Evolutionary conservation across 2,329 filamentous ascomycete genomes (phyloP), one percentile per base, ranked within the genome.

Genomic region (Sporothrix inflata): DNA sequence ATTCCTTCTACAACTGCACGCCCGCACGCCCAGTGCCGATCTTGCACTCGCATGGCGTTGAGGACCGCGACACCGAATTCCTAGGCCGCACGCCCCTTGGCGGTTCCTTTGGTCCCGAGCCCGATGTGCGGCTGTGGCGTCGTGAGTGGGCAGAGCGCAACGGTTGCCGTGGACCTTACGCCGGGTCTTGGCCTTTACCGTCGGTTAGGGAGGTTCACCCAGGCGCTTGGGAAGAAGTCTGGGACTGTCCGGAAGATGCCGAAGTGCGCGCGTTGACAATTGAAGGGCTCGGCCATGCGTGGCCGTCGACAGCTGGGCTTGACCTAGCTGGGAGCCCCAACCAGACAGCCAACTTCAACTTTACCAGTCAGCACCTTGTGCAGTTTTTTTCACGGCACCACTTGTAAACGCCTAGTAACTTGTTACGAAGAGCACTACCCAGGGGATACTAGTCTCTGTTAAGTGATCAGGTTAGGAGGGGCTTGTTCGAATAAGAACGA

Each of bases 341-440:
- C 53, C 72, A 73, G 69, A 73, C 72, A 9, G 72, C 72, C 42
- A 71, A 55, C 42, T 73, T 73, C 34, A 71, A 71, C 55, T 71
- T 73, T n/a, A 73, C 72, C 16, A 71, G 69, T 53, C 68, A 73
- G 72, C 72, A 73, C 38, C 69, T 73, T 34, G 72, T 73, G 53
- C 72, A 73, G 53, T 73, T 73, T n/a, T 73, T 73, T 47, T 73
- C 72, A 27, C 68, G 72, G 27, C 72, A 73, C 42, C 65, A 68
- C 27, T 55, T 68, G n/a, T 68, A 49, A 66, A n/a, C 16, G 57
- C 27, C 57, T 61, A 34, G 57, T 34, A 72, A 61, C 12, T 47
- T 47, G 5, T 11, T 47, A 47, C 42, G 4, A 47, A 47, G 42
- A 47, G 9, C 19, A 53, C 1, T 53, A 24, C 49, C 49, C 24